Base-by-base conservation (phyloP, 106 monocot genomes). In the Phalaenopsis equestris region DNA sequence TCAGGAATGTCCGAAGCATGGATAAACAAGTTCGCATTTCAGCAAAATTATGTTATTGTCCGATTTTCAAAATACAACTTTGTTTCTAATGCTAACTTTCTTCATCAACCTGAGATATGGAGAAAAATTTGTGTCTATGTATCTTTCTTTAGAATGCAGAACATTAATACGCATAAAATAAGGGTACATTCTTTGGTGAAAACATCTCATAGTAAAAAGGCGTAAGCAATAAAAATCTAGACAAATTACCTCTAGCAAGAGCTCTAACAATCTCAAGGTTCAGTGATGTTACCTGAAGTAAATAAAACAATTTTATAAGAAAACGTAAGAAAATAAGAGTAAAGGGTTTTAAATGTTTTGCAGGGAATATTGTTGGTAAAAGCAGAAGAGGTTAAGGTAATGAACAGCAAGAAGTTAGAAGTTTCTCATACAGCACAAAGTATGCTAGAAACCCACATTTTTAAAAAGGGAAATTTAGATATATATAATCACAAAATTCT, bases 191-290 rank as follows among this genome's bases (percentile, higher is more conserved):
- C 2, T 61, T 21, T 61, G 43, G 43, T 45, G 43, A 45, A 45
- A 45, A 45, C 43, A 70, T 39, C 38, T 38, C 39, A 67, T 70
- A 39, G 39, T 39, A 11, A 39, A 65, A 30, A 30, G 30, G 30
- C 30, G 30, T 30, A 30, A 65, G 64, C 23, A 65, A 8, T 23
- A 23, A 24, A 12, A 61, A 61, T 5, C 21, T 36, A 19, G 12
- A 76, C 24, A 72, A 39, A n/a, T 5, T 85, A 94, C 97, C 97
- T 90, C 92, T 90, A 81, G 97, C 97, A 42, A 97, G 85, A 75
- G 94, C 94, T 87, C 92, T 89, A 55, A 97, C 97, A 80, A 97
- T 92, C 80, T 92, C 89, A 79, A 90, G 94, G 84, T 94, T 92
- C 79, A 97, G 90, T 24, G 94, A 90, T 65, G 94, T 94, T 76